These are phyloP conservation scores for Glycine latifolia DNA, from an alignment of 306 rosid genomes.

Conservation along the genomic window DNA sequence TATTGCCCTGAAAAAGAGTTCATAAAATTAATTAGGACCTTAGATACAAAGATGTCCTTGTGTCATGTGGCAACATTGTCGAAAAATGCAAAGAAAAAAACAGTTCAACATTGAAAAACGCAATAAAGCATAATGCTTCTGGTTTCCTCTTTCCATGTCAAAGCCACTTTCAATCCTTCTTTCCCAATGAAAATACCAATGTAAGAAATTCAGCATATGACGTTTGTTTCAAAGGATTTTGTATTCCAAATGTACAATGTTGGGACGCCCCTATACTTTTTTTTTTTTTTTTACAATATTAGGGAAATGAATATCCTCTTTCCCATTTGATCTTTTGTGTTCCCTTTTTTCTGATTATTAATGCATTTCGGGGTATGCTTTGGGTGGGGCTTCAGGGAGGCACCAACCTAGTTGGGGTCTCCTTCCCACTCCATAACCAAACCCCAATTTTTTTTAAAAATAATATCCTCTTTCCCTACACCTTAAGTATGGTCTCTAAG, in stretches of 20 bases:
- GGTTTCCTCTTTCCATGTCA: background rate
- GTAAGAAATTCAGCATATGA: slow-evolving; percentile 13
- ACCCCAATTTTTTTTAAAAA: no score
- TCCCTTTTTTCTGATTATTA: no score
- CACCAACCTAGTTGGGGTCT: no score
- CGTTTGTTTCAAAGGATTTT: background rate
- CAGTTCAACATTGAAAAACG: background rate
- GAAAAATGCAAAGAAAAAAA: slow-evolving; percentile 28
- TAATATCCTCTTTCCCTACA: background rate
- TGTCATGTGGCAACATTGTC: background rate
- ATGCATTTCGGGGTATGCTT: no score
- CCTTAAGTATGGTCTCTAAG: background rate
- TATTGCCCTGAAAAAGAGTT: slow-evolving; percentile 73
- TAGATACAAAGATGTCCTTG: background rate
- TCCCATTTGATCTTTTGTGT: no score
- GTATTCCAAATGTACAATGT: no score
- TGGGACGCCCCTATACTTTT: no score
- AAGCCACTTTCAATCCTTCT: slow-evolving; percentile 20
- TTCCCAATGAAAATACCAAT: background rate
- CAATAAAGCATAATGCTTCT: slow-evolving; percentile 2
- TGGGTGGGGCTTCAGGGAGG: no score
- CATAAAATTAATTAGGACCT: slow-evolving; percentile 9
- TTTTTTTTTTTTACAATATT: no score
- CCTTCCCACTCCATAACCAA: no score
- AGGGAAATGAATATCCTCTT: no score